Conservation (phyloP, 345 rosid genomes). For the rapeseed (Brassica napus) region DNA sequence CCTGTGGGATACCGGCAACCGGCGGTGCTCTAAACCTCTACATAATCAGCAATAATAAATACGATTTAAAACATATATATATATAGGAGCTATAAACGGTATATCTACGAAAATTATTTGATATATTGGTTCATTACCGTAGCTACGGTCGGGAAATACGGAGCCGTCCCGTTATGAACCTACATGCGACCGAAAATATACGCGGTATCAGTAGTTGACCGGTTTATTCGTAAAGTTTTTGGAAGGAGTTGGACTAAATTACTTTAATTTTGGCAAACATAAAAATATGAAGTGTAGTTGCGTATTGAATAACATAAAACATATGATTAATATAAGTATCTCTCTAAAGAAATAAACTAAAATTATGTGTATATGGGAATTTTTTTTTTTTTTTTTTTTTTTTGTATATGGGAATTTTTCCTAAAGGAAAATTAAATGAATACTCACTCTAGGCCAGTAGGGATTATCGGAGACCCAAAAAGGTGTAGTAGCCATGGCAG, state of each 20-base stretch:
- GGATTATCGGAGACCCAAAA: conserved; percentile 34
- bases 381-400: not conserved
- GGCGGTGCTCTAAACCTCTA: conserved; percentile 56
- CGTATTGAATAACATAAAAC: not conserved
- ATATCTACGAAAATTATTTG: not conserved
- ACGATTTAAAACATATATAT: not conserved
- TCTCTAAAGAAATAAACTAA: not conserved
- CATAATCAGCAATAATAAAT: not conserved
- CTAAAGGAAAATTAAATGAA: not conserved
- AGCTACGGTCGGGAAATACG: conserved; percentile 53
- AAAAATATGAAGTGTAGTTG: not conserved
- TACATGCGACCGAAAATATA: conserved; percentile 13
- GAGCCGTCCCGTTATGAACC: conserved; percentile 46
- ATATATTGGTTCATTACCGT: conserved; percentile 45
- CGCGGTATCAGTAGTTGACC: not conserved
- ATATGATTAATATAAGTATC: not conserved
- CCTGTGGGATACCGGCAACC: conserved; percentile 57
- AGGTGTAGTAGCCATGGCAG: conserved; percentile 37
- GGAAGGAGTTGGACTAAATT: not conserved
- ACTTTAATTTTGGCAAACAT: not conserved
- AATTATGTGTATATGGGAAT: not conserved
- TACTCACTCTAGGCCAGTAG: conserved; percentile 35
- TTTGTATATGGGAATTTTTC: not conserved
- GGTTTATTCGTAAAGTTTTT: not conserved
- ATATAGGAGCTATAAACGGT: not conserved